phyloP scores from a whole-genome alignment of 169 alveolate genomes.

The Eimeria acervulina region DNA sequence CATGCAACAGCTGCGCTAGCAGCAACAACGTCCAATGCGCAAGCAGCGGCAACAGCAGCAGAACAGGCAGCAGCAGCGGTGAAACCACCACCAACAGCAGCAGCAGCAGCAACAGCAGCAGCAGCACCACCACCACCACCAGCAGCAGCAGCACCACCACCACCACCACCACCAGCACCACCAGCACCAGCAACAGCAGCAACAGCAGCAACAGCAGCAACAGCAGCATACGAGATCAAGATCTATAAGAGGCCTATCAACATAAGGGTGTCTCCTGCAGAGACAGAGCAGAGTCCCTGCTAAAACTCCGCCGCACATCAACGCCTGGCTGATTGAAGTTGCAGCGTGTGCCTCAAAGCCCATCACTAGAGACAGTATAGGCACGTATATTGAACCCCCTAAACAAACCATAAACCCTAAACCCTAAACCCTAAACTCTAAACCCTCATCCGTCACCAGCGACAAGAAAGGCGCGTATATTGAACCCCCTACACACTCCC shows the following conservation, averaged over 20 bases:
- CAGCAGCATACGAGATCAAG: neutral
- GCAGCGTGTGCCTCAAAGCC: slow-evolving; percentile 72
- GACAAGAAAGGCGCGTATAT: too few relatives aligned
- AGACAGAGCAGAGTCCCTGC: slow-evolving; percentile 76
- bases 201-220: slow-evolving; percentile 16
- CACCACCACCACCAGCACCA: neutral
- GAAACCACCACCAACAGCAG: too few relatives aligned
- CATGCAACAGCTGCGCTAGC: too few relatives aligned
- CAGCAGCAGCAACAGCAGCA: slow-evolving; percentile 13
- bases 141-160: neutral
- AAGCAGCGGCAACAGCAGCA: slow-evolving; percentile 5
- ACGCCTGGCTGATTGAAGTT: slow-evolving; percentile 75
- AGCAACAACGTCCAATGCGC: neutral
- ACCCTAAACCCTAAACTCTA: slow-evolving; percentile 18
- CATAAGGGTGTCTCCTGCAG: slow-evolving; percentile 78
- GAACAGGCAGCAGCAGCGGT: too few relatives aligned
- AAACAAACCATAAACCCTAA: slow-evolving; percentile 16
- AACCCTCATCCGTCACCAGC: neutral
- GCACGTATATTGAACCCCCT: slow-evolving; percentile 84
- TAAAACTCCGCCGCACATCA: slow-evolving; percentile 79
- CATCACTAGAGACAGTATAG: slow-evolving; percentile 76
- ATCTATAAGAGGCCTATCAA: slow-evolving; percentile 78
- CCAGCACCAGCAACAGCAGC: neutral
- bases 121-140: neutral
- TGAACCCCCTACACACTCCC: too few relatives aligned